Evolutionary conservation across 2,329 filamentous ascomycete genomes (phyloP), one percentile per base, ranked within the genome.

Genomic region (Beauveria rudraprayagi): DNA sequence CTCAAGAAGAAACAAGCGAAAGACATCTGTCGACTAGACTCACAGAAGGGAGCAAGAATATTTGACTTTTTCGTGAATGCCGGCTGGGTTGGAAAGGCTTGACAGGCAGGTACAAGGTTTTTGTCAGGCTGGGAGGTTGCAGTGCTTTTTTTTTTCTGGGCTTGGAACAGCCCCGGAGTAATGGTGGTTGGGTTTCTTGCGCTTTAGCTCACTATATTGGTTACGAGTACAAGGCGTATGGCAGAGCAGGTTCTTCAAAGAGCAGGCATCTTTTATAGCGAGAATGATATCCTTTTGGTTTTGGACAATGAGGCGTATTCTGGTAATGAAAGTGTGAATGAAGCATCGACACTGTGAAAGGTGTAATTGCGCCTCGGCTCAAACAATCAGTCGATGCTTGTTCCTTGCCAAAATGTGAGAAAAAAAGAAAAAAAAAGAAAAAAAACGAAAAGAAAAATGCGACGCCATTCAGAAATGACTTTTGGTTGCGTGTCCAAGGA

Each of bases 1-100:
- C 76, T 99, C 8, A 97, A 96, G 80, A 96, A 94, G 82, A 97
- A 97, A 76, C 88, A 93, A 67, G 92, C 92, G 2, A 90, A 88
- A 70, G 90, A 95, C 70, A 87, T 97, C 28, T 92, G 89, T 70
- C 76, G 86, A 71, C 83, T 97, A 57, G 93, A 97, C 69, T 84
- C 86, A 10, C 89, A 89, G 65, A 97, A 97, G 73, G 88, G 90
- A 0, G 87, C 89, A 19, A 83, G 91, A 66, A 85, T 97, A 62
- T 97, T 93, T 75, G 94, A 97, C 73, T 97, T 97, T 72, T 92
- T 97, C 77, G 90, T 96, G 64, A 90, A 92, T 70, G 87, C 87
- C 61, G 94, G 93, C 3, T 97, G 93, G 92, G 87, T 97, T 63
- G 89, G 87, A 37, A 94, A 95, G 78, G 89, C 87, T 28, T 95